A percentile compares a stretch with the other conserved stretches of the same genome.
phyloP scores from a whole-genome alignment of 2,329 filamentous ascomycete species.

The Celoporthe dispersa region DNA sequence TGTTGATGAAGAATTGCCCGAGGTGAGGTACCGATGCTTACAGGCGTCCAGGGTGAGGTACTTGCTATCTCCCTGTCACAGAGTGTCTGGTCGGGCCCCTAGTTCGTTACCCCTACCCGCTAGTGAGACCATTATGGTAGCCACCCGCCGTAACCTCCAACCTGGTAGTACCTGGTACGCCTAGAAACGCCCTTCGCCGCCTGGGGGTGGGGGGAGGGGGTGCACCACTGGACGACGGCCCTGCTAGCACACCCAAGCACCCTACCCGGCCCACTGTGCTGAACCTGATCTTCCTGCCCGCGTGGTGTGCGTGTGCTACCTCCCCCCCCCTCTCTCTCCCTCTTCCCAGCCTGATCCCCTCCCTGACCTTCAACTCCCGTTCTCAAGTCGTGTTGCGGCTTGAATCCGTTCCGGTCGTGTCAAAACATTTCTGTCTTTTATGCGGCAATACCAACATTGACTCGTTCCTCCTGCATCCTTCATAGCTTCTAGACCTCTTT shows the following conservation, averaged over 20 bases:
- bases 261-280: slow-evolving; percentile 24
- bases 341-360: background rate
- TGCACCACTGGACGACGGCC: slow-evolving; percentile 10
- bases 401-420: slow-evolving; percentile 43
- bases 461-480: background rate
- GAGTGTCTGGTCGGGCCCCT: background rate
- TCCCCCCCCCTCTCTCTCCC: background rate
- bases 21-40: slow-evolving; percentile 6
- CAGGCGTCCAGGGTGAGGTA: background rate
- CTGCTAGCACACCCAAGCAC: slow-evolving; percentile 25
- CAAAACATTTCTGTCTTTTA: slow-evolving; percentile 47
- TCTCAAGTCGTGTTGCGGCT: slow-evolving; percentile 41
- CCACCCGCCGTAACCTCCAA: slow-evolving; percentile 6
- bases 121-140: slow-evolving; percentile 6
- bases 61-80: slow-evolving; percentile 11
- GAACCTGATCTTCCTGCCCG: slow-evolving; percentile 2
- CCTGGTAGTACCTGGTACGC: background rate
- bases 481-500: background rate
- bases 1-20: background rate
- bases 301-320: background rate
- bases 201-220: background rate
- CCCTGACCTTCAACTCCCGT: background rate
- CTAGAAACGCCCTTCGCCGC: slow-evolving; percentile 2
- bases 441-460: slow-evolving; percentile 37
- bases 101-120: slow-evolving; percentile 11